Evolutionary conservation across 1,284 basidiomycete genomes (phyloP), one percentile per base, ranked within the genome.

Genomic region (Sanghuangporus baumii): DNA sequence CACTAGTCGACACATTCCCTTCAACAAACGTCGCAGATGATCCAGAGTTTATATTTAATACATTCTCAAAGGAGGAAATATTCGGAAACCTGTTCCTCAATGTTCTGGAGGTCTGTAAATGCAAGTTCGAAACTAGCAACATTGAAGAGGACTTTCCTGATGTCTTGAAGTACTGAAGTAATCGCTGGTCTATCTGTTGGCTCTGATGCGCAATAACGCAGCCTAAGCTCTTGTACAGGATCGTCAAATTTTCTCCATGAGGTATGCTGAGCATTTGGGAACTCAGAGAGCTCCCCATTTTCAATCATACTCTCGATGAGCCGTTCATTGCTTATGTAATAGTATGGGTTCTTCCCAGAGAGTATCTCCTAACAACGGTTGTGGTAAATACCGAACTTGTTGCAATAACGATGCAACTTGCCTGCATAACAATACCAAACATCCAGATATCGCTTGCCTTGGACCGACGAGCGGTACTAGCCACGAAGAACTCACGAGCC

Each of bases 401-500:
- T 3, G 20, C 16, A 11, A 46, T n/a, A 1, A 1, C 0, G 9
- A 14, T 14, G 7, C n/a, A n/a, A 50, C 60, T 50, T 26, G 55
- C 60, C 47, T 57, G 52, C 2, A 56, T 46, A n/a, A 57, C 31
- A 14, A 61, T 37, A 6, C 54, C 60, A 34, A 56, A 55, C n/a
- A 46, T 55, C 60, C 60, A 61, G 1, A 57, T 20, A 16, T 61
- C 60, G 31, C 41, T 40, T 14, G 5, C 47, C 18, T 51, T 51
- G 3, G 57, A 48, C 3, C 57, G 57, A 7, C 31, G 46, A 0
- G 47, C 54, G 0, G 6, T 20, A 20, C 18, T 11, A 23, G 36
- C 18, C 8, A 8, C 18, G 52, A 61, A 56, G 38, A 59, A 59
- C 56, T 63, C 62, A 7, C 23, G 23, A 7, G 60, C 16, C 60